Evolutionary conservation across 192 early-diverging fungal genomes (phyloP).

Genomic region (Neocallimastix lanati): DNA sequence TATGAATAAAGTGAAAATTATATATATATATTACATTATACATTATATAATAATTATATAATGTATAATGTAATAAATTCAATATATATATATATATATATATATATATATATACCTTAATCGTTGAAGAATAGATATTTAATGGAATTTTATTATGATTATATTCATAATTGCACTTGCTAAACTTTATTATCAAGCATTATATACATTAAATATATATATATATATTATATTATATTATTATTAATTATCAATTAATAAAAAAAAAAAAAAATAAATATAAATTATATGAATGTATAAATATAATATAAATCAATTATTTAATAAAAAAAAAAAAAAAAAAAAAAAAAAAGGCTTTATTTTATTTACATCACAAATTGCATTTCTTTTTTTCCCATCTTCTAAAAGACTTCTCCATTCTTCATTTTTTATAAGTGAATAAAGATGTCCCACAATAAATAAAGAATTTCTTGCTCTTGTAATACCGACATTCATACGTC

Average conservation of each 20-base stretch:
- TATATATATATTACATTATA: no score
- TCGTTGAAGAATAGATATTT: not conserved
- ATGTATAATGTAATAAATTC: no score
- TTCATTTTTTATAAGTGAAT: constrained; percentile 31
- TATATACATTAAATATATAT: not conserved
- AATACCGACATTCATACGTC: constrained; percentile 83
- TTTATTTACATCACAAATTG: not conserved
- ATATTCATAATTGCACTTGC: not conserved
- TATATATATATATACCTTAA: not conserved
- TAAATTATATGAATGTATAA: no score
- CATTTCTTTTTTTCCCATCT: constrained; percentile 31
- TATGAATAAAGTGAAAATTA: no score
- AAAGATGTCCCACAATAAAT: constrained; percentile 58
- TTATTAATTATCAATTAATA: no score
- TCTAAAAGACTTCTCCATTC: constrained; percentile 58
- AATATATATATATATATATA: no score
- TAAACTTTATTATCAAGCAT: no score
- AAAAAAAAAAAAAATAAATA: no score
- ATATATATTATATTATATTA: not conserved
- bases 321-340: no score
- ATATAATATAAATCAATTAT: no score
- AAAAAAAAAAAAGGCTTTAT: no score
- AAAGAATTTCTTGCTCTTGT: constrained; percentile 71
- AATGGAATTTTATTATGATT: not conserved
- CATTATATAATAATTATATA: no score